Percentiles rank a stretch among this genome's conserved stretches.
These are phyloP conservation scores for Hypericum perforatum DNA, from an alignment of 345 rosid species.

Conservation along the genomic window DNA sequence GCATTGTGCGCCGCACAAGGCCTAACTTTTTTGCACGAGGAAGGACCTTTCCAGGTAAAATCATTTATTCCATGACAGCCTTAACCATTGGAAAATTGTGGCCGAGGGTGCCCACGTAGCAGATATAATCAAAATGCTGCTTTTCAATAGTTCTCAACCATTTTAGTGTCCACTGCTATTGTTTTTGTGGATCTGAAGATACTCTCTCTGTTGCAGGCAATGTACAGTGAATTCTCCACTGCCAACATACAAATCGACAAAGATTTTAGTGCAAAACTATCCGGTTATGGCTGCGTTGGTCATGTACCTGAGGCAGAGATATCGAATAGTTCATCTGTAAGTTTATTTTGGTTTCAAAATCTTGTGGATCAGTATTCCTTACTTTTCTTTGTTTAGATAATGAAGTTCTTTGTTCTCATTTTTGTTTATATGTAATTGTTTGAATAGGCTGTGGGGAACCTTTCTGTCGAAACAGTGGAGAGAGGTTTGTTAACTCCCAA, in stretches of 20 bases:
- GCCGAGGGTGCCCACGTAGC: no score
- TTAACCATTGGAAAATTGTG: no score
- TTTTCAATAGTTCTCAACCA: neutral
- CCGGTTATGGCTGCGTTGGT: conserved; percentile 89
- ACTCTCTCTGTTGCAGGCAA: conserved; percentile 47
- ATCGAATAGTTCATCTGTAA: conserved; percentile 45
- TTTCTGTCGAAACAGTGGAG: conserved; percentile 85
- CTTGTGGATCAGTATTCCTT: neutral
- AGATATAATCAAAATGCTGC: no score
- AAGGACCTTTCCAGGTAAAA: conserved; percentile 95
- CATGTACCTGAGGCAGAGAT: conserved; percentile 68
- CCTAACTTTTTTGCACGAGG: conserved; percentile 87
- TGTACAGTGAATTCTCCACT: conserved; percentile 91
- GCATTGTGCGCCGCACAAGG: conserved; percentile 88
- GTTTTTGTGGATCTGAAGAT: neutral
- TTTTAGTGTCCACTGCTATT: neutral
- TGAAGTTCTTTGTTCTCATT: neutral
- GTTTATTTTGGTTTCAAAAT: conserved; percentile 5
- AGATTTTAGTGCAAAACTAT: conserved; percentile 93
- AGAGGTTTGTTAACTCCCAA: conserved; percentile 87
- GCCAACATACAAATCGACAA: conserved; percentile 90
- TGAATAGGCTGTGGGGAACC: conserved; percentile 62
- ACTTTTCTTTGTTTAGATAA: neutral
- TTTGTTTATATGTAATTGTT: conserved; percentile 1
- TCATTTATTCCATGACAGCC: neutral